Evolutionary conservation across 2,329 filamentous ascomycete species (phyloP).

Genomic region (Sporothrix sp.): DNA sequence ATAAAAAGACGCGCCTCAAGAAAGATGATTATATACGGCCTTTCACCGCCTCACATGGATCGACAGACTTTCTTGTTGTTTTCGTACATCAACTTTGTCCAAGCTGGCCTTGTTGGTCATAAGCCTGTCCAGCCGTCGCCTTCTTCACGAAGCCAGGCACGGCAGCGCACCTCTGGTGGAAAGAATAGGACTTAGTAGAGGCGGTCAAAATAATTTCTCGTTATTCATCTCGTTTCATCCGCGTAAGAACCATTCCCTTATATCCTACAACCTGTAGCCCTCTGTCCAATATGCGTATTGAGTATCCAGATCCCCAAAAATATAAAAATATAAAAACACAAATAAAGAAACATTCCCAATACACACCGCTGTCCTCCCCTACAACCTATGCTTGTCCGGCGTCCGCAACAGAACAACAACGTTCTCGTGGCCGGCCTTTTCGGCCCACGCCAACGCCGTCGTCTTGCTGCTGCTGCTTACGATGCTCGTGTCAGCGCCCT

Average conservation of each 20-base stretch:
- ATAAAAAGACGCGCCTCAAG: too few relatives aligned
- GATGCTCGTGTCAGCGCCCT: conserved; percentile 1
- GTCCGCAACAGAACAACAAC: conserved; percentile 26
- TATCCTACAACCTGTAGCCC: background rate
- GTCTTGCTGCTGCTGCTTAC: background rate
- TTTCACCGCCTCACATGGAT: too few relatives aligned
- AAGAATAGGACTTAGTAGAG: background rate
- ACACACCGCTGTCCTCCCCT: background rate
- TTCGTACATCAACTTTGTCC: too few relatives aligned
- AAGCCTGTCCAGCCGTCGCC: too few relatives aligned
- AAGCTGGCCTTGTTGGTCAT: too few relatives aligned
- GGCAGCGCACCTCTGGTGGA: background rate
- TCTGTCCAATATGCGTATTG: background rate
- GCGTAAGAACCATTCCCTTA: background rate
- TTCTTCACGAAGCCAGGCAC: too few relatives aligned
- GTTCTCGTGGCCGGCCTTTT: background rate
- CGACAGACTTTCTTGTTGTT: too few relatives aligned
- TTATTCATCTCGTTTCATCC: background rate
- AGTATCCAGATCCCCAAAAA: background rate
- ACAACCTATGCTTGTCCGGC: background rate
- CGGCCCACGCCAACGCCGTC: conserved; percentile 5
- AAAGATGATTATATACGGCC: too few relatives aligned
- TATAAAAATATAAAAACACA: background rate
- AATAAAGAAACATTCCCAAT: background rate
- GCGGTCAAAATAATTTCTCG: background rate